Evolutionary conservation across 768 basidiomycete genomes (phyloP), one percentile per base, ranked within the genome.

Genomic region (Pleurotus djamor): DNA sequence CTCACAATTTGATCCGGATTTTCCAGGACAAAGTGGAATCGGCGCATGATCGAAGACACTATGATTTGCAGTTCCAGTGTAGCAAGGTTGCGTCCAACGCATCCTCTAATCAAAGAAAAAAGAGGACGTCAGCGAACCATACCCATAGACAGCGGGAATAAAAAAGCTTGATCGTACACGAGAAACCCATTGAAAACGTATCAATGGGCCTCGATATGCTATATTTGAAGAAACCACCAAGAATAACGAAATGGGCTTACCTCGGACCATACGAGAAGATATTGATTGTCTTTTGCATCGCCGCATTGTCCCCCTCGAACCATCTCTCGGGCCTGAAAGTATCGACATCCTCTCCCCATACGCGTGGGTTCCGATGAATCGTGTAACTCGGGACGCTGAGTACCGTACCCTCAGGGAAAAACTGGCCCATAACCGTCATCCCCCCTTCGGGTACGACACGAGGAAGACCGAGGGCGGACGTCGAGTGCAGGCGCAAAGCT

Each of bases 231-330:
- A 28, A 28, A 28, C 21, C 21, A 28, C 21, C 21, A 28, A 28
- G 21, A 28, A 28, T 28, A 28, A 28, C 21, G 21, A 28, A 41
- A 41, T 41, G 49, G 49, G 73, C 78, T 56, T 66, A 86, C 87
- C 90, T 79, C 13, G 94, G 94, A 2, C 93, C 93, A 60, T 83
- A 83, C 1, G 90, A 92, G 70, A 94, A 95, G 0, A 91, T 90
- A 65, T 95, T 95, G 70, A 94, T 95, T 0, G 87, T 80, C 69
- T 82, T 86, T 65, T 89, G 83, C 9, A 90, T 83, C 33, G 71
- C 72, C 14, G 77, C 79, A 61, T 80, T 71, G 66, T 91, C 85
- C 48, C 79, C 73, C 66, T 92, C 91, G 62, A 94, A 85, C 91
- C 91, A 96, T 33, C 94, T 78, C 66, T 96, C 94, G 0, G 93